Conservation (phyloP, 2,329 filamentous ascomycete genomes). For the Ilyonectria robusta region DNA sequence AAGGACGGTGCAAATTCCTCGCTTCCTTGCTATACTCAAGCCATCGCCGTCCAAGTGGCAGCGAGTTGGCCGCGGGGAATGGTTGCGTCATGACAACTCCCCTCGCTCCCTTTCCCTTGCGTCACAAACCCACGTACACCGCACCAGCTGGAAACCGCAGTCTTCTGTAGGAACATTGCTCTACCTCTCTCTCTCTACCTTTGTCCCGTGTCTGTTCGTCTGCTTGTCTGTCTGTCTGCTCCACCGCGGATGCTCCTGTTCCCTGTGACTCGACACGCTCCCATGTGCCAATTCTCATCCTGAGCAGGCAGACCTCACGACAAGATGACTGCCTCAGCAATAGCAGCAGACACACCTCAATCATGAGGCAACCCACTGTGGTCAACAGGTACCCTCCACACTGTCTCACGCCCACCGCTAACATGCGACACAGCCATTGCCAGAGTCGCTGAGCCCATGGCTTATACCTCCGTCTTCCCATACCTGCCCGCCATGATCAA, state of each 20-base stretch:
- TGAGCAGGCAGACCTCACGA: constrained; percentile 31
- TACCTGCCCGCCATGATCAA: constrained; percentile 86
- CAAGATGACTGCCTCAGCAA: constrained; percentile 19
- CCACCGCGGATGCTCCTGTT: constrained; percentile 4
- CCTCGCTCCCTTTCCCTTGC: not conserved
- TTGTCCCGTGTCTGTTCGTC: not conserved
- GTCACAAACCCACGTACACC: not conserved
- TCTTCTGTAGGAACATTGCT: not conserved
- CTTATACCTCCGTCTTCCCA: constrained; percentile 80
- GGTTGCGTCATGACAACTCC: not conserved
- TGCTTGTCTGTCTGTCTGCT: constrained; percentile 1
- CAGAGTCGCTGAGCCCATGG: constrained; percentile 82
- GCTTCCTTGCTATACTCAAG: constrained; percentile 11
- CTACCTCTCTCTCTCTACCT: not conserved
- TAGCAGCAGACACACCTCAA: not conserved
- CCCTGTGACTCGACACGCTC: constrained; percentile 19
- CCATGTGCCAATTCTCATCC: constrained; percentile 40
- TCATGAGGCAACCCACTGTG: constrained; percentile 19
- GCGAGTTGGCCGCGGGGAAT: not conserved
- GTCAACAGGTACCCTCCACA: constrained; percentile 35
- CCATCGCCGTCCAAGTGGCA: not conserved
- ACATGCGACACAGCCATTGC: constrained; percentile 73
- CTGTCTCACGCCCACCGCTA: constrained; percentile 47
- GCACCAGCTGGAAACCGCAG: not conserved
- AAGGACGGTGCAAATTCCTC: constrained; percentile 51